Base-by-base conservation (phyloP, 2,329 filamentous ascomycete species). In the Cladobotryum mycophilum region DNA sequence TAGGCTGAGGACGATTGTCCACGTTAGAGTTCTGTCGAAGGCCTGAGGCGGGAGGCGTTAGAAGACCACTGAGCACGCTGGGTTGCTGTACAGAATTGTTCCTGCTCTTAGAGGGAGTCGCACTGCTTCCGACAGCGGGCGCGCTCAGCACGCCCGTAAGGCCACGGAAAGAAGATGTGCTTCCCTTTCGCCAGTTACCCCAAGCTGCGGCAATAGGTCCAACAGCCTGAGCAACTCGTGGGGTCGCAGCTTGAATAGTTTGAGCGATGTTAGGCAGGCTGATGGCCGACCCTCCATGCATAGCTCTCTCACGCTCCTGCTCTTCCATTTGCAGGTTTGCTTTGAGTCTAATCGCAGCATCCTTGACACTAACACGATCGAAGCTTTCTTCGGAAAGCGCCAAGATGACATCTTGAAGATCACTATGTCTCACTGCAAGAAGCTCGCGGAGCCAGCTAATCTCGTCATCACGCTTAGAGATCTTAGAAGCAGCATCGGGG, bases 241-340 rank as follows among this genome's bases (percentile, higher is more conserved):
- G 92, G 2, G 89, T 87, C 5, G 85, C 83, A 11, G 88, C 85
- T 56, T 91, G 82, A 43, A 91, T 84, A 33, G 88, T 81, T 43
- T 86, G 85, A 1, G 89, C 86, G 40, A 96, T 80, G 38, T 87
- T 88, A 4, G 88, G 87, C 58, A 93, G 75, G 48, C 76, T 81
- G 54, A 85, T 76, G 25, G 81, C 74, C 7, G 82, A 86, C 13
- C 80, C 81, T 44, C 84, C 84, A 48, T 86, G 84, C 70, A 88
- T 80, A 1, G 89, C 85, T 53, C 93, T 81, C 67, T 97, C 92
- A 47, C 89, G 88, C 70, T 96, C 91, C 66, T 96, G 89, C 65
- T 95, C 88, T 68, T 99, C 92, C 93, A 99, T 99, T 66, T 97
- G 89, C 35, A 99, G 76, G 62, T 96, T 96, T 13, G 93, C 89